Evolutionary conservation across 2,329 filamentous ascomycete species (phyloP).

Genomic region (Gyromitra esculenta): DNA sequence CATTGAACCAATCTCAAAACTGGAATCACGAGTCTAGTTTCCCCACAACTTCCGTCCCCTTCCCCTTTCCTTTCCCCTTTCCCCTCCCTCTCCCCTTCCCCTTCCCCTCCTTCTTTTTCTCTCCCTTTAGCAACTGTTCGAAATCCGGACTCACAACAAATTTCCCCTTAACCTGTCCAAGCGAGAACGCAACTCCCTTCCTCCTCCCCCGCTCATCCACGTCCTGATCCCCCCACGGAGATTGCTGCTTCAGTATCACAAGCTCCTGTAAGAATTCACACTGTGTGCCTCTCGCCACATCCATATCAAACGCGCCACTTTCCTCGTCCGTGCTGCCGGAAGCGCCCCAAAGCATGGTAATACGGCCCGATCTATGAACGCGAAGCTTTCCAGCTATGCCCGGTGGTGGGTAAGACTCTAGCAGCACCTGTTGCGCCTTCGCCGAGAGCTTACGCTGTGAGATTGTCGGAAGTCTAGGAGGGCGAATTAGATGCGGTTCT

Average conservation of each 20-base stretch:
- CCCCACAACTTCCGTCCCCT: background rate
- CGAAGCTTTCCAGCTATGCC: slow-evolving; percentile 71
- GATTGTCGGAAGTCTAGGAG: slow-evolving; percentile 5
- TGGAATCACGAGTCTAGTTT: slow-evolving; percentile 3
- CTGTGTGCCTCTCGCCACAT: slow-evolving; percentile 67
- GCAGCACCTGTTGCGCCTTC: slow-evolving; percentile 59
- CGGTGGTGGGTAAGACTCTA: slow-evolving; percentile 62
- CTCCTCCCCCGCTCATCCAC: slow-evolving; percentile 54
- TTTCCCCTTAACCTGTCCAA: slow-evolving; percentile 71
- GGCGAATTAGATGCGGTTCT: slow-evolving; percentile 1
- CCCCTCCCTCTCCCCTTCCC: slow-evolving; percentile 4
- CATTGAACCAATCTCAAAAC: background rate
- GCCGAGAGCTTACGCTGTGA: slow-evolving; percentile 16
- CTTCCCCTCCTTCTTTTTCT: slow-evolving; percentile 24
- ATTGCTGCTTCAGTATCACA: slow-evolving; percentile 60
- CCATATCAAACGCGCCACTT: slow-evolving; percentile 63
- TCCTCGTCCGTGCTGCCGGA: slow-evolving; percentile 19
- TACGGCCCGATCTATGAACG: slow-evolving; percentile 70
- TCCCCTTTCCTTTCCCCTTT: background rate
- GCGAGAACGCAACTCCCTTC: slow-evolving; percentile 62
- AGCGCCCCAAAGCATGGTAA: slow-evolving; percentile 72
- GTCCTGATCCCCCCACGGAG: slow-evolving; percentile 47
- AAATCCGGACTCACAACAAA: slow-evolving; percentile 72
- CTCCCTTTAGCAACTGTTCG: slow-evolving; percentile 60
- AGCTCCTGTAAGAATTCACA: slow-evolving; percentile 71